These are phyloP conservation scores for Ceratobasidium sp. DNA, from an alignment of 1,284 basidiomycete species.

Conservation along the genomic window DNA sequence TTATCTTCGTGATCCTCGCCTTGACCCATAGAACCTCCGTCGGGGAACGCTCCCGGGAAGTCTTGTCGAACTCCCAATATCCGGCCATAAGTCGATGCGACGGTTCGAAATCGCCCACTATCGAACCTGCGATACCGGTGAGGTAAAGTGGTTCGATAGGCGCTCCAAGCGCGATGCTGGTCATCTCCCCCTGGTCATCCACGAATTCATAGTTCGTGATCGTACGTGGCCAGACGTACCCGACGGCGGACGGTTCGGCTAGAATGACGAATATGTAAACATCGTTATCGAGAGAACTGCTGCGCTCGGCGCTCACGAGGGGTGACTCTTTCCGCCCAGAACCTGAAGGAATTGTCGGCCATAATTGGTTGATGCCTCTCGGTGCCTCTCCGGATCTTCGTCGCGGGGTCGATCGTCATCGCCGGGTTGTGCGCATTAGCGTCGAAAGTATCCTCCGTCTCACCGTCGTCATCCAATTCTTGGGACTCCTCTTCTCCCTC, in stretches of 20 bases:
- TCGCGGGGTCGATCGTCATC: neutral
- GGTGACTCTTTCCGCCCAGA: neutral
- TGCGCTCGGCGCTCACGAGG: neutral
- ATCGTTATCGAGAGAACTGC: neutral
- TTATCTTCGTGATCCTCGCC: neutral
- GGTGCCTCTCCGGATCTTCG: neutral
- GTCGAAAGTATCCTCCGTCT: no score
- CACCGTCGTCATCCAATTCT: no score
- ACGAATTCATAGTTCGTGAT: neutral
- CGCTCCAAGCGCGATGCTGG: neutral
- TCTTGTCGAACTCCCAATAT: neutral
- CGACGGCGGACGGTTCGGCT: neutral
- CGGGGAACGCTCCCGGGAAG: neutral
- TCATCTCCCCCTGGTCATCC: neutral
- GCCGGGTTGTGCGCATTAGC: neutral
- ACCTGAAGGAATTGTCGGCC: neutral
- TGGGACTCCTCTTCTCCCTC: no score
- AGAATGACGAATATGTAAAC: neutral
- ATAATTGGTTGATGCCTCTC: neutral
- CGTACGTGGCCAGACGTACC: neutral
- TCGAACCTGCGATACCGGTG: neutral
- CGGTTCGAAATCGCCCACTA: neutral
- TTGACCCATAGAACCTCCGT: neutral
- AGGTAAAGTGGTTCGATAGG: neutral
- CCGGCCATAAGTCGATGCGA: neutral